Conservation (phyloP, 768 basidiomycete species). For the Mycena sanguinolenta region DNA sequence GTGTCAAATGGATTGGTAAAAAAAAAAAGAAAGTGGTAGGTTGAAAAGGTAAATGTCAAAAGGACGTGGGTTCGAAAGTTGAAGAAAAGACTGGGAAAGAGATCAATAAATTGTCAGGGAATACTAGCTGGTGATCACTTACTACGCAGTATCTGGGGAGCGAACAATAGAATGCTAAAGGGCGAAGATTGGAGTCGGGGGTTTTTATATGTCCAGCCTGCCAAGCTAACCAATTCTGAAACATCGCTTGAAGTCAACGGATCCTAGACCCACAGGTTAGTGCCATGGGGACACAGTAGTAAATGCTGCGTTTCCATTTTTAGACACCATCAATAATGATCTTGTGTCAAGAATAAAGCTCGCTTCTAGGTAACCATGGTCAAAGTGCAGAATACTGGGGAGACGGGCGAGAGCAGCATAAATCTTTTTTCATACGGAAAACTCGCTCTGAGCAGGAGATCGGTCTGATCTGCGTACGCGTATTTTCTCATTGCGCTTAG, state of each 20-base stretch:
- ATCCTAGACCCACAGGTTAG: background rate
- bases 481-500: no score
- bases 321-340: background rate
- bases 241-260: no score
- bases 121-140: background rate
- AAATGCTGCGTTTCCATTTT: background rate
- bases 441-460: no score
- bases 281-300: background rate
- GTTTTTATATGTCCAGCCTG: conserved; percentile 8
- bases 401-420: no score
- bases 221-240: background rate
- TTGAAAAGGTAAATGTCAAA: conserved; percentile 25
- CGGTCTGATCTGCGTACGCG: no score
- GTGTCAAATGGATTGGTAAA: background rate
- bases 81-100: conserved; percentile 14
- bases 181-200: background rate
- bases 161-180: conserved; percentile 26
- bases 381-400: no score
- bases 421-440: no score
- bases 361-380: no score
- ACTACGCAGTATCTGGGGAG: conserved; percentile 35
- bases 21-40: conserved; percentile 12
- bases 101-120: background rate
- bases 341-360: background rate
- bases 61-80: conserved; percentile 18